phyloP scores from a whole-genome alignment of 805 yeast species.

The Candida maris region DNA sequence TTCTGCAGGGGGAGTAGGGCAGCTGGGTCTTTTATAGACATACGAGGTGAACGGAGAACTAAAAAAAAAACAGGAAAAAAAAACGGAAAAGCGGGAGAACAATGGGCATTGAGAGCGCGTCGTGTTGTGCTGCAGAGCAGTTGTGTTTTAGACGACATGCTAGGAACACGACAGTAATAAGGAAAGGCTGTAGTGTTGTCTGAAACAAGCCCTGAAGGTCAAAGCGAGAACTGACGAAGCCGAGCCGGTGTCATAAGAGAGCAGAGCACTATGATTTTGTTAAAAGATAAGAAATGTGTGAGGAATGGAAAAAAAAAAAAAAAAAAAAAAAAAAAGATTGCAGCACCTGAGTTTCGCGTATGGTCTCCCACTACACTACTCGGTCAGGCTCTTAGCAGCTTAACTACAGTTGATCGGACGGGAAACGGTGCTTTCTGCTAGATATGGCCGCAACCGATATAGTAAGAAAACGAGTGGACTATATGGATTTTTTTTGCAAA shows the following conservation, averaged over 20 bases:
- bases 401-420: constrained; percentile 60
- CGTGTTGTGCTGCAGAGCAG: background rate
- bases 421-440: constrained; percentile 59
- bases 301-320: background rate
- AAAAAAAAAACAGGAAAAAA: background rate
- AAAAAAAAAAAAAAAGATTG: constrained; percentile 15
- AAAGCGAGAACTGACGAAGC: too few relatives aligned
- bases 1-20: background rate
- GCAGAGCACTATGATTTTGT: too few relatives aligned
- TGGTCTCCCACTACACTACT: constrained; percentile 59
- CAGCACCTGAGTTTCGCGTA: constrained; percentile 55
- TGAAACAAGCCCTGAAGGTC: too few relatives aligned
- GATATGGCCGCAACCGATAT: constrained; percentile 54
- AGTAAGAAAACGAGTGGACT: constrained; percentile 9
- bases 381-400: constrained; percentile 57
- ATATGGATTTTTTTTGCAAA: too few relatives aligned
- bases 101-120: background rate
- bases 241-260: too few relatives aligned
- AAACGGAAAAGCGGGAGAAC: background rate
- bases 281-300: background rate
- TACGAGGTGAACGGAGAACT: background rate
- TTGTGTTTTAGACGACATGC: too few relatives aligned
- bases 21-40: background rate
- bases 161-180: too few relatives aligned
- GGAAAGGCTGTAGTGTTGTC: too few relatives aligned